phyloP scores from a whole-genome alignment of 352 stramenopile genomes.

The Pythium rishiriense region DNA sequence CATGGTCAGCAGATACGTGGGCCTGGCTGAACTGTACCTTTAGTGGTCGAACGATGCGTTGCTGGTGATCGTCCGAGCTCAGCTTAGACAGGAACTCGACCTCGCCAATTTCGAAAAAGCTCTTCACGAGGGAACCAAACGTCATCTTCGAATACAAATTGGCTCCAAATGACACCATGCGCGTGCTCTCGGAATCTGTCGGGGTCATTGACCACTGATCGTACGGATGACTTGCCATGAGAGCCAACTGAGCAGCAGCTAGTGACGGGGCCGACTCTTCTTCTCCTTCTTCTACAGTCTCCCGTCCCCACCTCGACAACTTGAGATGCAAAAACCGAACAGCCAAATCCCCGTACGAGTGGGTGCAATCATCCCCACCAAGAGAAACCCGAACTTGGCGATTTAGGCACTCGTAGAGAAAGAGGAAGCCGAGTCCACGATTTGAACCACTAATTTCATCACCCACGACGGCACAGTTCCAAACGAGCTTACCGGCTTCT shows the following conservation, averaged over 20 bases:
- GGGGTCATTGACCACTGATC: slow-evolving; percentile 60
- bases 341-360: slow-evolving; percentile 77
- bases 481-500: slow-evolving; percentile 77
- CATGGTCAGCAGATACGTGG: slow-evolving; percentile 42
- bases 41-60: slow-evolving; percentile 50
- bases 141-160: slow-evolving; percentile 85
- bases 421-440: slow-evolving; percentile 73
- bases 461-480: slow-evolving; percentile 78
- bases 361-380: slow-evolving; percentile 68
- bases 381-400: slow-evolving; percentile 63
- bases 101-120: slow-evolving; percentile 81
- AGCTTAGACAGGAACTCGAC: slow-evolving; percentile 67
- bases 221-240: slow-evolving; percentile 60
- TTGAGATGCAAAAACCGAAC: slow-evolving; percentile 83
- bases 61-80: slow-evolving; percentile 52
- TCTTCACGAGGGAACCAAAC: slow-evolving; percentile 74
- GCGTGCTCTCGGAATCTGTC: slow-evolving; percentile 63
- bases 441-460: slow-evolving; percentile 85
- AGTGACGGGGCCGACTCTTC: slow-evolving; percentile 76
- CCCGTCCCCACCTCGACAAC: slow-evolving; percentile 78
- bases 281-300: slow-evolving; percentile 84
- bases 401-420: slow-evolving; percentile 84
- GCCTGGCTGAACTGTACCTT: slow-evolving; percentile 68
- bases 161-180: slow-evolving; percentile 69
- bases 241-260: slow-evolving; percentile 72